Conservation (phyloP, 2,329 filamentous ascomycete species). For the Madurella fahalii region DNA sequence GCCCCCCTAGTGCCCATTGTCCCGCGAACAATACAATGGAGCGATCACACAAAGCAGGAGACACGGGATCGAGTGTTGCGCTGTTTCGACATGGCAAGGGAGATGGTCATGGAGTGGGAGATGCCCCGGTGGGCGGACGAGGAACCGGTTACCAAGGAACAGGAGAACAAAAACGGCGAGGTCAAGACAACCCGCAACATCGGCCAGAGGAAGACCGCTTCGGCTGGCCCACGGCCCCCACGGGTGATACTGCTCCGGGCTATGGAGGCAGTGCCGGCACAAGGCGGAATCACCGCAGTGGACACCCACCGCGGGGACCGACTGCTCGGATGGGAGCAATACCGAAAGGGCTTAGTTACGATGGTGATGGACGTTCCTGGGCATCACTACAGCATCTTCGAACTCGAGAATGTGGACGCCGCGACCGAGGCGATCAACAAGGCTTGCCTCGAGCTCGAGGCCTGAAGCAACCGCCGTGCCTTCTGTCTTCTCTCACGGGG, state of each 20-base stretch:
- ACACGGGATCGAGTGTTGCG: slow-evolving; percentile 30
- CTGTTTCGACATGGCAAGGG: slow-evolving; percentile 41
- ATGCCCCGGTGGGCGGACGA: slow-evolving; percentile 36
- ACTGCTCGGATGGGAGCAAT: slow-evolving; percentile 47
- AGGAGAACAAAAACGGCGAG: neutral
- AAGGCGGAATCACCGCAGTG: slow-evolving; percentile 31
- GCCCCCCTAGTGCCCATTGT: slow-evolving; percentile 20
- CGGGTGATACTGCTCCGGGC: slow-evolving; percentile 45
- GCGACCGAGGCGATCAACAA: slow-evolving; percentile 27
- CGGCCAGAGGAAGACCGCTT: slow-evolving; percentile 1
- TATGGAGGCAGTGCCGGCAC: slow-evolving; percentile 36
- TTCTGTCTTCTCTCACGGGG: too few species aligned
- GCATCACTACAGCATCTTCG: slow-evolving; percentile 49
- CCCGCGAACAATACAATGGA: slow-evolving; percentile 27
- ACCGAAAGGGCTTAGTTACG: slow-evolving; percentile 42
- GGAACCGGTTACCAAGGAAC: slow-evolving; percentile 1
- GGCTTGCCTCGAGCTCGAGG: slow-evolving; percentile 28
- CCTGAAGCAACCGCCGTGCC: neutral
- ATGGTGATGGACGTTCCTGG: slow-evolving; percentile 47
- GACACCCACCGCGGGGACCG: slow-evolving; percentile 42
- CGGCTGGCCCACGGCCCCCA: slow-evolving; percentile 29
- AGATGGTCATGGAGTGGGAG: slow-evolving; percentile 40
- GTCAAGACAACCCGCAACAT: neutral
- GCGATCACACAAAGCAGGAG: slow-evolving; percentile 26
- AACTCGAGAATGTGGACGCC: slow-evolving; percentile 25